Conservation (phyloP, 805 yeast species). For the Saccharomycopsis javanensis region DNA sequence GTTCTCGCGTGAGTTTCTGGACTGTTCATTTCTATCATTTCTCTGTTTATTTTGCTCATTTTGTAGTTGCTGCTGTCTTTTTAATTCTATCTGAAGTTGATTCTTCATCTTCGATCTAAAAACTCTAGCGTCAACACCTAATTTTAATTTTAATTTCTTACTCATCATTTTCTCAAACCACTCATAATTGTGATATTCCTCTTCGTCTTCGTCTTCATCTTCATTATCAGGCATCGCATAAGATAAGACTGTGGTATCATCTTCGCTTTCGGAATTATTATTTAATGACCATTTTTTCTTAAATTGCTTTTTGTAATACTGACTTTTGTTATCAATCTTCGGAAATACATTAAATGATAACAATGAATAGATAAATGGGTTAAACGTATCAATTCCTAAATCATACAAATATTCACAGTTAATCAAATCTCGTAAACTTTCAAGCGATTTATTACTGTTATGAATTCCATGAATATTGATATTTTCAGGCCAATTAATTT, state of each 20-base stretch:
- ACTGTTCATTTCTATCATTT: not conserved
- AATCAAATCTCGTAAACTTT: not conserved
- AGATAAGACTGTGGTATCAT: not conserved
- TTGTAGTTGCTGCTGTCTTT: constrained; percentile 9
- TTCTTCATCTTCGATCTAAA: not conserved
- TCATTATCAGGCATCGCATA: not conserved
- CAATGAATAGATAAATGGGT: constrained; percentile 3
- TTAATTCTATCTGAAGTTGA: constrained; percentile 9
- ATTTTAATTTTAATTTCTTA: constrained; percentile 11
- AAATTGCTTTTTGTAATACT: not conserved
- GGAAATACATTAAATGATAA: constrained; percentile 1
- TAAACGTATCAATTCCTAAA: constrained; percentile 2
- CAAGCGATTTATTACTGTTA: not conserved
- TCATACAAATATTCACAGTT: constrained; percentile 14
- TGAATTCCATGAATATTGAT: not conserved
- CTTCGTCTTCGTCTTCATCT: not conserved
- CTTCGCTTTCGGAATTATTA: not conserved
- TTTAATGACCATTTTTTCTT: not conserved
- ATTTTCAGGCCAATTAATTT: not conserved
- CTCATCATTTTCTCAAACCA: constrained; percentile 13
- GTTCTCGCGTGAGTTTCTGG: not conserved
- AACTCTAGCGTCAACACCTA: constrained; percentile 11
- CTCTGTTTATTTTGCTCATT: not conserved
- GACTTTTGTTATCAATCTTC: not conserved
- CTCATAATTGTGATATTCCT: not conserved